Evolutionary conservation across 148 eudicot species (phyloP), one percentile per base, ranked within the genome.

Genomic region (Chenopodium berlandieri): DNA sequence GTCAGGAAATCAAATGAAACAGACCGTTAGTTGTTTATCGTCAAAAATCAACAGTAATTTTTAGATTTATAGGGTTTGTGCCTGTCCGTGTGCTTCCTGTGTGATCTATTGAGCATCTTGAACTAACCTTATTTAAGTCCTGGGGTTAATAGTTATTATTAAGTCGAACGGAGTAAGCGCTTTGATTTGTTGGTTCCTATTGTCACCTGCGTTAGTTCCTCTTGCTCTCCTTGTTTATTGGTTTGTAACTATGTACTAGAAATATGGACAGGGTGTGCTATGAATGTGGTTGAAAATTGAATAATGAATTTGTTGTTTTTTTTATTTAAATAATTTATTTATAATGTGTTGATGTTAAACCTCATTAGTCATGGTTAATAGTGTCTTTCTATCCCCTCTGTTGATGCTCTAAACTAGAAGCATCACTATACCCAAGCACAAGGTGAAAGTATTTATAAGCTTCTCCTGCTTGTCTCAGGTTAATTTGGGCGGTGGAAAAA

Each of bases 381-480:
- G 73, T 44, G 52, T 71, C 4, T 44, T 70, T 37, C 4, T 32
- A 19, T 70, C 20, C 48, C 17, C 3, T 70, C 14, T 14, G 44
- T 23, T 75, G 23, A 32, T 32, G 10, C 50, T 37, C 52, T 54
- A 32, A 52, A 19, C 17, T 60, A 25, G 40, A 20, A 73, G 70
- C 32, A 23, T 73, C 27, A 58, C 6, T 77, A 34, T 60, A 63
- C 63, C 50, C 44, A 30, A 27, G 32, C 25, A 66, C 77, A n/a
- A 30, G 31, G 58, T 50, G 44, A 30, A 70, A 50, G 34, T 48
- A 13, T 71, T 69, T 5, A 19, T 58, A 34, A 76, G 6, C 58
- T 31, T 4, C 31, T 54, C 48, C 52, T 79, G 64, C 34, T 48
- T 75, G 56, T 79, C 63, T 65, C 88, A 89, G 91, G 82, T 87